Conservation (phyloP, 768 basidiomycete genomes). For the Hygrophoropsis aurantiaca region DNA sequence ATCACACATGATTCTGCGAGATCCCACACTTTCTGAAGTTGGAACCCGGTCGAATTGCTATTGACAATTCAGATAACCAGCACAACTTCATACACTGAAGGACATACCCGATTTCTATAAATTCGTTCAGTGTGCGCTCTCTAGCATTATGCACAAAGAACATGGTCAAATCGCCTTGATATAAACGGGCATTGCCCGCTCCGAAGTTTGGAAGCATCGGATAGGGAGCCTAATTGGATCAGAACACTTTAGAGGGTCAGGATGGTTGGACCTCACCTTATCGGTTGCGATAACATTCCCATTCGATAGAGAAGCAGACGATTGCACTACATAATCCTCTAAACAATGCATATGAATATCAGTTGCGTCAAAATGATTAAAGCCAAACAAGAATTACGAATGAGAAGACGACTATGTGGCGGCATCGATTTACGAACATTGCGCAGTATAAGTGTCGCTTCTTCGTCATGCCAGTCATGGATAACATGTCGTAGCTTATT, state of each 20-base stretch:
- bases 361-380: not conserved
- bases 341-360: not conserved
- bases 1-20: not conserved
- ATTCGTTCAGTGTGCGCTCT: constrained; percentile 20
- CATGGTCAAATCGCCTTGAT: constrained; percentile 14
- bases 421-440: constrained; percentile 14
- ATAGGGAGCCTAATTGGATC: constrained; percentile 15
- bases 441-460: constrained; percentile 8
- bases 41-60: not conserved
- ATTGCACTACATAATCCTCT: not conserved
- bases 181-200: constrained; percentile 6
- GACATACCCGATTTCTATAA: constrained; percentile 13
- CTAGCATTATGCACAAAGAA: constrained; percentile 12
- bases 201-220: constrained; percentile 18
- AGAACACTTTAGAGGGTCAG: not conserved
- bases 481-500: constrained; percentile 7
- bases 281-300: not conserved
- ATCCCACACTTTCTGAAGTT: not conserved
- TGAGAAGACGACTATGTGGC: constrained; percentile 12
- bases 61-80: not conserved
- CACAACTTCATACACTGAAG: not conserved
- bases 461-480: constrained; percentile 19
- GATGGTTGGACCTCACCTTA: too few species aligned
- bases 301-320: not conserved
- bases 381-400: constrained; percentile 6